phyloP scores from a whole-genome alignment of 768 basidiomycete genomes.

The Albatrellus ellisii region DNA sequence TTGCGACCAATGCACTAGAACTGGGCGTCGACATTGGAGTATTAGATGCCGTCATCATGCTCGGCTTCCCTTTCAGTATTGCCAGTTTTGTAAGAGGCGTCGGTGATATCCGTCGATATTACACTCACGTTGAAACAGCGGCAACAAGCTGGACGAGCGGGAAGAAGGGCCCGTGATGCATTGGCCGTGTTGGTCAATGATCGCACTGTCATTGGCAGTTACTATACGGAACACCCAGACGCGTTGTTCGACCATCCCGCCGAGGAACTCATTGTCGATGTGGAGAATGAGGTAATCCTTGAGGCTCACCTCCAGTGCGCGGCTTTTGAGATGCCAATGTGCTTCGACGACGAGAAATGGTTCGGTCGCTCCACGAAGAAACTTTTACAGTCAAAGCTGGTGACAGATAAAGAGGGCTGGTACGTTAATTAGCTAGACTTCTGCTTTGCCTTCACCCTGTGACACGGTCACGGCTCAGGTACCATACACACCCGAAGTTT shows the following conservation, averaged over 20 bases:
- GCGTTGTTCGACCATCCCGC: constrained; percentile 52
- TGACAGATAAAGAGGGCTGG: constrained; percentile 74
- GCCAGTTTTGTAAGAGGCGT: constrained; percentile 78
- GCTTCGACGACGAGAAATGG: constrained; percentile 47
- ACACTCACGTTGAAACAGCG: too few species aligned
- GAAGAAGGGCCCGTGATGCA: constrained; percentile 68
- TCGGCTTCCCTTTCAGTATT: constrained; percentile 70
- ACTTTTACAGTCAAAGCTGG: constrained; percentile 48
- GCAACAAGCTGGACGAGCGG: constrained; percentile 84
- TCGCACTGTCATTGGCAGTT: constrained; percentile 52
- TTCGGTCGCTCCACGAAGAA: constrained; percentile 52
- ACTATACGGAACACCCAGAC: constrained; percentile 58
- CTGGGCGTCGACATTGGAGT: constrained; percentile 85
- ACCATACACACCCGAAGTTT: constrained; percentile 68
- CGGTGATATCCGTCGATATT: too few species aligned
- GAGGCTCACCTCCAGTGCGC: constrained; percentile 88
- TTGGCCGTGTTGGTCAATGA: constrained; percentile 66
- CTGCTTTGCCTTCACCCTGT: not conserved
- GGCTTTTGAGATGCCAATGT: constrained; percentile 73
- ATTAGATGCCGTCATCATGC: constrained; percentile 82
- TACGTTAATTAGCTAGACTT: constrained; percentile 25
- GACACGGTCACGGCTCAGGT: constrained; percentile 33
- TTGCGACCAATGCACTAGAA: constrained; percentile 86
- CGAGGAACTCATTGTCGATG: constrained; percentile 55
- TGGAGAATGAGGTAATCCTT: constrained; percentile 59